phyloP scores from a whole-genome alignment of 1,284 basidiomycete genomes.

The Flammula alnicola region DNA sequence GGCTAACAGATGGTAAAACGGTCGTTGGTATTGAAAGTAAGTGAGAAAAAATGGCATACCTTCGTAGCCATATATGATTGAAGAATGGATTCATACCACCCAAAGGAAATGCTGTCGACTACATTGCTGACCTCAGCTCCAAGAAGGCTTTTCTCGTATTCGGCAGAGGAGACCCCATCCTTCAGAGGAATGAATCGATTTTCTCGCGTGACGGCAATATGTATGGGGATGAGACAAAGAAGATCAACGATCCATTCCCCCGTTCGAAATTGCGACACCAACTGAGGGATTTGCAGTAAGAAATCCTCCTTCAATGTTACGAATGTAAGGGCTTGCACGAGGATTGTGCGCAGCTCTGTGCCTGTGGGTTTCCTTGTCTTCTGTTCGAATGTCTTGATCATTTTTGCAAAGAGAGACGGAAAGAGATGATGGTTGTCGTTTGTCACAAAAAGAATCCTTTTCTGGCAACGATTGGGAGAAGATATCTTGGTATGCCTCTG shows the following conservation, averaged over 20 bases:
- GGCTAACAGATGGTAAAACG: background rate
- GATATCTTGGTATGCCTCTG: slow-evolving; percentile 49
- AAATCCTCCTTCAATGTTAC: too few relatives aligned
- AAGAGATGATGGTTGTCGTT: slow-evolving; percentile 38
- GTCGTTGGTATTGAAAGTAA: background rate
- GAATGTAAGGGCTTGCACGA: slow-evolving; percentile 21
- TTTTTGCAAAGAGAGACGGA: slow-evolving; percentile 45
- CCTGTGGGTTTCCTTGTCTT: slow-evolving; percentile 56
- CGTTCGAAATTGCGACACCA: slow-evolving; percentile 37
- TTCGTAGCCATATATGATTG: slow-evolving; percentile 64
- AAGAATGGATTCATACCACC: slow-evolving; percentile 71
- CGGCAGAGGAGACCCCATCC: slow-evolving; percentile 55
- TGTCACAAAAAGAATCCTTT: slow-evolving; percentile 50
- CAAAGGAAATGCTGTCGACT: slow-evolving; percentile 59
- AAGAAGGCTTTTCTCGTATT: slow-evolving; percentile 54
- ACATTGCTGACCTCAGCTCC: slow-evolving; percentile 63
- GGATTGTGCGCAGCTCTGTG: slow-evolving; percentile 39
- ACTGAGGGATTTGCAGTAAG: slow-evolving; percentile 33
- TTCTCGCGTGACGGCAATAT: slow-evolving; percentile 59
- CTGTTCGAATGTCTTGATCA: slow-evolving; percentile 52
- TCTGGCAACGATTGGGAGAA: slow-evolving; percentile 30
- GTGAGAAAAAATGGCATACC: slow-evolving; percentile 33
- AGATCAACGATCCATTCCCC: slow-evolving; percentile 69
- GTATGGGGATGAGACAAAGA: slow-evolving; percentile 67
- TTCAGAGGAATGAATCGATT: slow-evolving; percentile 66